phyloP scores from a whole-genome alignment of 805 yeast genomes.

The Yamadazyma endophytica region DNA sequence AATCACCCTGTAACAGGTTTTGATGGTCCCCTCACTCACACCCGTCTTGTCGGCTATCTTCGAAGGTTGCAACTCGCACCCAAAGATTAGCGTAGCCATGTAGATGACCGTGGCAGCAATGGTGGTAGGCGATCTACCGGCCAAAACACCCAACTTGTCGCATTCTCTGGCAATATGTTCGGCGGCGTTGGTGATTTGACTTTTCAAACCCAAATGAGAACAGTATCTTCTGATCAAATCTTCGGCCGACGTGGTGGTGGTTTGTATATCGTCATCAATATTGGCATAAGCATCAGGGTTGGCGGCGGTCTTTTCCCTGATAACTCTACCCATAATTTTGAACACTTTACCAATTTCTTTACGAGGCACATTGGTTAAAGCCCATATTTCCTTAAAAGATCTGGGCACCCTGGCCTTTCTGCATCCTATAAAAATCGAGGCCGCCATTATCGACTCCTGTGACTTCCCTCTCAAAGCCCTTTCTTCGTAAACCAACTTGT shows the following conservation, averaged over 20 bases:
- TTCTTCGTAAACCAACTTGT: conserved; percentile 85
- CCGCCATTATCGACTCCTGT: conserved; percentile 93
- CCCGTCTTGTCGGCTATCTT: conserved; percentile 90
- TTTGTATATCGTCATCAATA: conserved; percentile 49
- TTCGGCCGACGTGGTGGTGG: conserved; percentile 88
- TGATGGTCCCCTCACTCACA: conserved; percentile 95
- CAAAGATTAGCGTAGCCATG: conserved; percentile 87
- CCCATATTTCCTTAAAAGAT: conserved; percentile 93
- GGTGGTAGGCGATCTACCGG: conserved; percentile 95
- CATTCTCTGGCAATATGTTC: conserved; percentile 88
- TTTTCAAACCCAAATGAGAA: conserved; percentile 84
- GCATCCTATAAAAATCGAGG: conserved; percentile 91
- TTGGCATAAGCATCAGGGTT: conserved; percentile 38
- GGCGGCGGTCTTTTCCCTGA: conserved; percentile 53
- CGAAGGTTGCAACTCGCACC: conserved; percentile 67
- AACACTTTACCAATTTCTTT: conserved; percentile 93
- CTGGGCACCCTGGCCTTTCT: conserved; percentile 91
- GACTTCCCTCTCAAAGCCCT: conserved; percentile 83
- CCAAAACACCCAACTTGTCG: conserved; percentile 87
- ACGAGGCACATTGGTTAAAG: conserved; percentile 86
- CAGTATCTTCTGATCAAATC: conserved; percentile 94
- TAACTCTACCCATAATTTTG: conserved; percentile 65
- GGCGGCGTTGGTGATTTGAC: conserved; percentile 86
- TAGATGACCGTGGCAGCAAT: conserved; percentile 97
- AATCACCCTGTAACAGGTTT: conserved; percentile 81